A percentile compares a stretch with the other conserved stretches of the same genome.
Conservation (phyloP, 805 yeast genomes). For the Sungouiozyma ichnusensis region DNA sequence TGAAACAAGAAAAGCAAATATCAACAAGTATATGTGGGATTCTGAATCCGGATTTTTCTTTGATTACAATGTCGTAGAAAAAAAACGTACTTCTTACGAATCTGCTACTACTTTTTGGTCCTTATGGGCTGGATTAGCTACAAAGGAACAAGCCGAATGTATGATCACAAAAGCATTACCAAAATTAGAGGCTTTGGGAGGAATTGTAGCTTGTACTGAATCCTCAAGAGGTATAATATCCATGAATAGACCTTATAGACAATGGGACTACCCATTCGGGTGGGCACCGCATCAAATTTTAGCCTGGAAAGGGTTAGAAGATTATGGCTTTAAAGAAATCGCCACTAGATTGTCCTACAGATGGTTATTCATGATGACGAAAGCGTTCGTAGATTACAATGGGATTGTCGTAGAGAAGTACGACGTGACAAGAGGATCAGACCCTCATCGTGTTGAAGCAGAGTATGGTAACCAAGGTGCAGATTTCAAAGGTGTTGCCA, state of each 20-base stretch:
- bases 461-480: constrained; percentile 97
- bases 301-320: constrained; percentile 78
- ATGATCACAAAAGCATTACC: constrained; percentile 49
- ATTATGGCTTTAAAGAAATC: constrained; percentile 57
- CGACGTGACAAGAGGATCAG: constrained; percentile 71
- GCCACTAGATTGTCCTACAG: constrained; percentile 68
- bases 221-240: constrained; percentile 62
- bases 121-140: constrained; percentile 69
- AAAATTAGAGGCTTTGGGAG: constrained; percentile 78
- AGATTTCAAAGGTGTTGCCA: constrained; percentile 84
- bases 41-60: constrained; percentile 66
- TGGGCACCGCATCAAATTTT: constrained; percentile 98
- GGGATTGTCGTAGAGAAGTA: constrained; percentile 95
- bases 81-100: constrained; percentile 54
- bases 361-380: constrained; percentile 85
- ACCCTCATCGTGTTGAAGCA: constrained; percentile 87
- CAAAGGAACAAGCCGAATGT: constrained; percentile 54
- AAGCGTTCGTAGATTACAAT: constrained; percentile 82
- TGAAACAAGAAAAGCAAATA: constrained; percentile 37
- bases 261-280: constrained; percentile 97
- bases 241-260: constrained; percentile 71
- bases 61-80: constrained; percentile 63
- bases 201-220: constrained; percentile 75
- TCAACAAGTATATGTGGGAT: constrained; percentile 75
- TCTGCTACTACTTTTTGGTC: constrained; percentile 91